Evolutionary conservation across 2,329 filamentous ascomycete species (phyloP), one percentile per base, ranked within the genome.

Genomic region (Paramyrothecium roridum): DNA sequence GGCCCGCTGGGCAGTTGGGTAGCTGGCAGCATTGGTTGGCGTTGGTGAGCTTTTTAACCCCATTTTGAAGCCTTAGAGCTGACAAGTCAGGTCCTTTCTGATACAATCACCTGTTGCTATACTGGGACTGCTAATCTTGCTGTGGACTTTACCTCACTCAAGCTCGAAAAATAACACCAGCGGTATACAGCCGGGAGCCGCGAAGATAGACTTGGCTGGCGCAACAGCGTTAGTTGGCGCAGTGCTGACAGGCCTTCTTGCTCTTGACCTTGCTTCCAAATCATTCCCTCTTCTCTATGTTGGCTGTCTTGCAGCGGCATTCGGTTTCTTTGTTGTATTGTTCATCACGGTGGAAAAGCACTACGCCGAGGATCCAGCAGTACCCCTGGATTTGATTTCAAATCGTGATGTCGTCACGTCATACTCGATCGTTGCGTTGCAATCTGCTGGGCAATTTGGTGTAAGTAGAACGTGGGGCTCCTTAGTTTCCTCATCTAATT

Each of bases 1-100:
- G 55, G 55, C 3, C 52, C 52, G 8, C 40, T 57, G 6, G 55
- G 55, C 8, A 52, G 55, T 12, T 57, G 52, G 49, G 34, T 57
- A 23, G 33, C 55, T 8, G 52, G 50, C 21, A 50, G 19, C 23
- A 37, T 57, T 19, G 55, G 55, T 12, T 57, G 55, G 55, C 52
- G 55, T 22, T 57, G 55, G 55, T 54, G 37, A 2, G 55, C 47
- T 13, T 12, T 11, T 16, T 17, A 23, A 30, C 7, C 23, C 16
- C 17, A 17, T 6, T 50, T 19, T 12, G 13, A 7, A 26, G 23
- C 48, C 17, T 30, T 33, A 8, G 19, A 17, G 23, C 22, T 50
- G 11, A 23, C 48, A 16, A 2, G 3, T 23, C 48, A 50, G 48
- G 48, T 50, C 21, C 13, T 30, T 50, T 23, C 21, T n/a, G 10